Base-by-base conservation (phyloP, 306 rosid genomes). In the Boehmeria nivea region DNA sequence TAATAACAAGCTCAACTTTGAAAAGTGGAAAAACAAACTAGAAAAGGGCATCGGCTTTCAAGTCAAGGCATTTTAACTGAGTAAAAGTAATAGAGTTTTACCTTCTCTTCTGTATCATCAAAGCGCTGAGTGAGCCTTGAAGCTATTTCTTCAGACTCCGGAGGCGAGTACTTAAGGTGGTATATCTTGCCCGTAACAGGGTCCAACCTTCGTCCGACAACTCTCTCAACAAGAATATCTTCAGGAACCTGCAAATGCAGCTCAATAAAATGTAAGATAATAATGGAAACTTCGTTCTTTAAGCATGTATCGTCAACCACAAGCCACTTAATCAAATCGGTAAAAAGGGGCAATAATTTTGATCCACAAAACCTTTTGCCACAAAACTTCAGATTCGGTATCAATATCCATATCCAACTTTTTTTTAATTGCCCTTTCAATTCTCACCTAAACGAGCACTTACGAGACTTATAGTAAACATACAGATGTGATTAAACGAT, bases 21-120 rank as follows among this genome's bases (percentile, higher is more conserved):
- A 6, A 20, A 2, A 50, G n/a, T 12, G n/a, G 19, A 18, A 44
- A 42, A 40, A 60, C 47, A 43, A n/a, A 31, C 45, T 22, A 49
- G 34, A 54, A 47, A 52, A 19, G 43, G 61, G 37, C 8, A 51
- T 3, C 23, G 10, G 9, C n/a, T 43, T 50, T 20, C 19, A 53
- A 45, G 9, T 37, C 44, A 45, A 51, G 15, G 43, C 39, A 53
- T 40, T 21, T 43, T 49, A 69, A 43, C 51, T 36, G 14, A 34
- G 19, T n/a, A 12, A 51, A 25, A 57, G 53, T 27, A 22, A 28
- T 14, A 22, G 48, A 59, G 33, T 24, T 44, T 62, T 72, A 73
- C 98, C 95, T 78, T 91, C 59, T 91, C 95, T 75, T 91, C 89
- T 10, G 95, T 84, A 66, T 91, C 93, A 71, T 91, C 98, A 67